phyloP scores from a whole-genome alignment of 1,284 basidiomycete genomes.

The Salmacisia buchloeana region DNA sequence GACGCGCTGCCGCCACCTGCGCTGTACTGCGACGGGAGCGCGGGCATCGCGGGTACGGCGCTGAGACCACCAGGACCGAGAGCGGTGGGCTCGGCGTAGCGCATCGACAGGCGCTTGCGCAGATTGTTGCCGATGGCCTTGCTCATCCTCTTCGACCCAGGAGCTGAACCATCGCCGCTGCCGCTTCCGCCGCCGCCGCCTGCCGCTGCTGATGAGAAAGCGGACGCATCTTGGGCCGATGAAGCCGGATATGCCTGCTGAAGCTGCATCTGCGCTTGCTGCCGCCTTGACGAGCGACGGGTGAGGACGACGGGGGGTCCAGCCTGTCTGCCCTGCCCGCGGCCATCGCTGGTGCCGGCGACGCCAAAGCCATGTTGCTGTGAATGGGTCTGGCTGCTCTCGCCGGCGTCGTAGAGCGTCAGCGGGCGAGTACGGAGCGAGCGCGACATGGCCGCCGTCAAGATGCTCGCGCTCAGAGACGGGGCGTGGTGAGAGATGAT shows the following conservation, averaged over 20 bases:
- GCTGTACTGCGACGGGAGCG: constrained; percentile 11
- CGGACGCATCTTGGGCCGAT: too few species aligned
- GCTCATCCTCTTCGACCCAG: constrained; percentile 12
- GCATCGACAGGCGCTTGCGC: constrained; percentile 46
- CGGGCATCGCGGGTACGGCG: constrained; percentile 16
- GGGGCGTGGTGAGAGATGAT: neutral
- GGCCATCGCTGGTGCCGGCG: neutral
- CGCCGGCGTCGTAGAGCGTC: constrained; percentile 43
- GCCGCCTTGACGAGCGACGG: too few species aligned
- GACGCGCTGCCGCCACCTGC: neutral
- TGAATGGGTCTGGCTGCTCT: constrained; percentile 6
- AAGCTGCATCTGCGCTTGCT: too few species aligned
- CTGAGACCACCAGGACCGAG: constrained; percentile 35
- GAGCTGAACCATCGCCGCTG: neutral
- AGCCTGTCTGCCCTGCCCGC: too few species aligned
- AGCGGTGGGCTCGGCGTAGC: constrained; percentile 43
- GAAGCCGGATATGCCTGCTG: too few species aligned
- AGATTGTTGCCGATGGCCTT: constrained; percentile 41
- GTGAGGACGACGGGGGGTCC: too few species aligned
- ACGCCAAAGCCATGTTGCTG: constrained; percentile 18
- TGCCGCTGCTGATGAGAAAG: neutral
- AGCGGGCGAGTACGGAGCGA: constrained; percentile 45
- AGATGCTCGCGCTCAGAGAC: neutral
- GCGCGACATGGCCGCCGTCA: constrained; percentile 45
- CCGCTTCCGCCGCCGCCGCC: neutral